These are phyloP conservation scores for Pseudogymnoascus sp. DNA, from an alignment of 2,329 filamentous ascomycete genomes.

Conservation along the genomic window DNA sequence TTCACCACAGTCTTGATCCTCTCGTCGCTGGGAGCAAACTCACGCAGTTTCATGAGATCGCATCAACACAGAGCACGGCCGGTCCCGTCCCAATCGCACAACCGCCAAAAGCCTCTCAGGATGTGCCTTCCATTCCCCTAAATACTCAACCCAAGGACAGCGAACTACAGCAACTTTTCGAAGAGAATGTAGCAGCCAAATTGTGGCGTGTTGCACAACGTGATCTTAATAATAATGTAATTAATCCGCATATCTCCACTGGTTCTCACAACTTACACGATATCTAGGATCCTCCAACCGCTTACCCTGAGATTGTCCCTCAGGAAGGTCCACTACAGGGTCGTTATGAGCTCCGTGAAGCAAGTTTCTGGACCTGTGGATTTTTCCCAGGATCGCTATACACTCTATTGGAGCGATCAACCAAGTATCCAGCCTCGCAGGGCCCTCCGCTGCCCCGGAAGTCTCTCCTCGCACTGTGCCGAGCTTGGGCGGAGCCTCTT, in stretches of 20 bases:
- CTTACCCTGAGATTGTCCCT: conserved; percentile 30
- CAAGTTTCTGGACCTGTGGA: conserved; percentile 37
- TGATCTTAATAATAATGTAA: conserved; percentile 15
- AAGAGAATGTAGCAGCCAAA: conserved; percentile 19
- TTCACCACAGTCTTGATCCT: not conserved
- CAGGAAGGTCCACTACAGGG: conserved; percentile 24
- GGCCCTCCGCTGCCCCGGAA: not conserved
- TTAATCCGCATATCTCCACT: not conserved
- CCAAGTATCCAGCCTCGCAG: conserved; percentile 25
- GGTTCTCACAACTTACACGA: not conserved
- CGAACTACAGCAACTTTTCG: conserved; percentile 16
- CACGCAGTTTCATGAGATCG: not conserved
- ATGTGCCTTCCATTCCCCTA: not conserved
- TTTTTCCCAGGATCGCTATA: conserved; percentile 36
- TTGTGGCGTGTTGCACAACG: conserved; percentile 18
- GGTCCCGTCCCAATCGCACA: not conserved
- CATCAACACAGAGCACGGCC: not conserved
- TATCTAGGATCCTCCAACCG: conserved; percentile 11
- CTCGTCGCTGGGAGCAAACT: not conserved
- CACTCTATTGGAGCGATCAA: conserved; percentile 29
- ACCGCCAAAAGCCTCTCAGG: not conserved
- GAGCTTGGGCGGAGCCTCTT: conserved; percentile 30
- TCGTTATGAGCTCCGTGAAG: conserved; percentile 26
- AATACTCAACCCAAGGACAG: not conserved
- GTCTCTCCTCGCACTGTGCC: conserved; percentile 21